Evolutionary conservation across 768 basidiomycete species (phyloP), one percentile per base, ranked within the genome.

Genomic region (Pleurotus citrinopileatus): DNA sequence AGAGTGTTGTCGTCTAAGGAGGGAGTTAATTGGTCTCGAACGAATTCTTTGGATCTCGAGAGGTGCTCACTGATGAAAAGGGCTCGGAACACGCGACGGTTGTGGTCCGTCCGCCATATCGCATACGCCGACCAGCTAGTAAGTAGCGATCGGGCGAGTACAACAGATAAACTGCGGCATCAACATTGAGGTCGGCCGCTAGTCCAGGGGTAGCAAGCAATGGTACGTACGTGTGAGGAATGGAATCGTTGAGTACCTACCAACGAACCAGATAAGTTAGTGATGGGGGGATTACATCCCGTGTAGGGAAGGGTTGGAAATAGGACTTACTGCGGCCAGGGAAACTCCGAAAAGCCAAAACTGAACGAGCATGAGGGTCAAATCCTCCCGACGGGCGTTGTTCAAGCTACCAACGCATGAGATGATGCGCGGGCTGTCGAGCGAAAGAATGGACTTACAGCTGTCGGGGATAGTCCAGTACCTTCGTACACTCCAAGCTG

Each of bases 311-410:
- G 10, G 17, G 26, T 5, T 8, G 10, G 25, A 6, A 22, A 25
- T 8, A n/a, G 9, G 12, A 50, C 57, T 54, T 42, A 57, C 57
- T 2, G 76, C 78, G 25, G 76, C 63, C n/a, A 77, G 57, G n/a
- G 79, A 77, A 25, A 83, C 72, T 0, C 67, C 70, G 22, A 83
- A 68, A 4, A 84, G 69, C 80, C 80, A 84, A 60, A 82, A 76
- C 57, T 84, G 80, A 1, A 79, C 63, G 32, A 71, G 64, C 19
- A 82, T 66, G 57, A 75, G 69, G 1, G 77, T 68, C 5, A 79
- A 59, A 51, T 81, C 80, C 55, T 83, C 80, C 3, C 79, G 69
- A 22, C 64, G 67, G 17, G 71, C 70, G 44, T 78, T 74, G 12
- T 67, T 61, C 32, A 80, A 63, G 19, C 81, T 82, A 51, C 2